Percentiles rank a stretch among this genome's conserved stretches.
These are phyloP conservation scores for Marchantia paleacea DNA, from an alignment of 225 moss, liverwort and hornwort genomes.

Conservation along the genomic window DNA sequence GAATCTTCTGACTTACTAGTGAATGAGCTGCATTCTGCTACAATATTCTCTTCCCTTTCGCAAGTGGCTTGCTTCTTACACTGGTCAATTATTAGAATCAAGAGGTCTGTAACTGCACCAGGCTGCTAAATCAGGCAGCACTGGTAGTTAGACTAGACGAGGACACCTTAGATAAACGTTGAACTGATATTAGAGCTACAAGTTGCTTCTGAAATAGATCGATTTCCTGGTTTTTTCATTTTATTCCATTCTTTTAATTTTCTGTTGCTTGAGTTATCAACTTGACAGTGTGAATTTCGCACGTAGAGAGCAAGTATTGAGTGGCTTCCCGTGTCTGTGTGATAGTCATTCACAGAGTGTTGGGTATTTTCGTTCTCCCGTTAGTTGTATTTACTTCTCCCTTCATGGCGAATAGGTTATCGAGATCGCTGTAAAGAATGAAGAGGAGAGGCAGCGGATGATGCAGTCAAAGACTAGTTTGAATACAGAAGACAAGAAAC, in stretches of 20 bases:
- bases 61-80: too few relatives aligned
- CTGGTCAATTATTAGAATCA: too few relatives aligned
- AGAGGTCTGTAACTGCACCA: too few relatives aligned
- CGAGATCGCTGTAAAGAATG: slow-evolving; percentile 54
- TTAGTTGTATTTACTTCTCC: not conserved
- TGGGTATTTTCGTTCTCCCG: too few relatives aligned
- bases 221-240: not conserved
- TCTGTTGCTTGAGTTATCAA: not conserved
- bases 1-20: not conserved
- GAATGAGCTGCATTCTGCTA: not conserved
- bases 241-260: not conserved
- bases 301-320: too few relatives aligned
- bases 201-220: too few relatives aligned
- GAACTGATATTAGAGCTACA: too few relatives aligned
- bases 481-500: slow-evolving; percentile 64
- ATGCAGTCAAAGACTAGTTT: slow-evolving; percentile 65
- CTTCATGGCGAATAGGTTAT: slow-evolving; percentile 32
- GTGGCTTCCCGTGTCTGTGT: too few relatives aligned
- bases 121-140: too few relatives aligned
- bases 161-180: too few relatives aligned
- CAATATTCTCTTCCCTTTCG: not conserved
- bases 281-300: not conserved
- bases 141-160: too few relatives aligned
- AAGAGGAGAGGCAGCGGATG: slow-evolving; percentile 73
- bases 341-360: too few relatives aligned